Evolutionary conservation across 1,284 basidiomycete species (phyloP), one percentile per base, ranked within the genome.

Genomic region (Cryptococcus sp.): DNA sequence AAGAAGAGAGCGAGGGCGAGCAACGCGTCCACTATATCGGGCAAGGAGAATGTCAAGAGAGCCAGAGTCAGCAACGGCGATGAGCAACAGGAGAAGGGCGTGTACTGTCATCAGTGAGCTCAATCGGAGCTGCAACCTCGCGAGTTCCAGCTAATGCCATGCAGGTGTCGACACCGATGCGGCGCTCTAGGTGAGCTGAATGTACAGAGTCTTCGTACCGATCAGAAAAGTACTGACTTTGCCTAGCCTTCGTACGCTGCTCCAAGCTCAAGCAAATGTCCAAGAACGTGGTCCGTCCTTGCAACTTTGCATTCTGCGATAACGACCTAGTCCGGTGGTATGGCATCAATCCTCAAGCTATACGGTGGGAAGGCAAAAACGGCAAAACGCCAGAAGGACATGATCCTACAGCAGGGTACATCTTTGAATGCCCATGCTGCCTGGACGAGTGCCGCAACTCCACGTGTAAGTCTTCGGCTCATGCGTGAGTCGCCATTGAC

Each of bases 371-470:
- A 19, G 48, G 48, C 35, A 13, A 2, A 7, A 50, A 13, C 19
- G 22, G 19, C 13, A 35, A 35, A 15, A 31, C 10, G 22, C 31
- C 31, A 35, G 48, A 50, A 13, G 48, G 48, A 31, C 35, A 50
- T 38, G 48, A 50, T 17, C 25, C 23, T 13, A 17, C 22, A 19
- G 17, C 19, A 19, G 48, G 19, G 17, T 50, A 50, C 31, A 19
- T 19, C n/a, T 50, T 50, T 38, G 25, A 25, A 19, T 50, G 48
- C 48, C 48, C 48, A 19, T 50, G 48, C 48, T 50, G 48, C 48
- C 13, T 11, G 25, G 31, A 19, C 16, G 19, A 25, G 19, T 50
- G 48, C 19, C 35, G 19, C 3, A 27, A 25, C n/a, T 22, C 31
- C 19, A 27, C 25, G 15, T 50, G 48, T 50, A 31, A 50, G 48